Conservation (phyloP, 2,329 filamentous ascomycete genomes). For the Fusarium ambrosium region DNA sequence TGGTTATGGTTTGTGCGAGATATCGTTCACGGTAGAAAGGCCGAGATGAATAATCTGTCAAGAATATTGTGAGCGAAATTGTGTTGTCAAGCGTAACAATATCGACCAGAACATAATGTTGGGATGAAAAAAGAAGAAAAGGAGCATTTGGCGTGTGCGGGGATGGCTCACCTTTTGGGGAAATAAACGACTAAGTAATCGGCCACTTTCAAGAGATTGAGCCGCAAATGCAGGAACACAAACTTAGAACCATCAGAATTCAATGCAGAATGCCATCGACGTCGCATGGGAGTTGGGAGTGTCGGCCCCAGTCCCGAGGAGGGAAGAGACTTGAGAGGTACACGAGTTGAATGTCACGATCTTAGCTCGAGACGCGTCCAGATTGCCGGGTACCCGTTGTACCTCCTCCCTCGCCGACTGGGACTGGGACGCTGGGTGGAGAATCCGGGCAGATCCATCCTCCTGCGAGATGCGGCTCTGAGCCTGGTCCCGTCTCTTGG, state of each 20-base stretch:
- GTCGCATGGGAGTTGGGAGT: constrained; percentile 18
- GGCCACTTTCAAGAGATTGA: background rate
- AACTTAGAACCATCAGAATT: background rate
- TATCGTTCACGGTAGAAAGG: background rate
- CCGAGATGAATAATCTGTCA: background rate
- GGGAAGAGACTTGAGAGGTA: constrained; percentile 48
- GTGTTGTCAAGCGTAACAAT: background rate
- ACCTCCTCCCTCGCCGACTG: constrained; percentile 30
- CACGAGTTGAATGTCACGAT: constrained; percentile 47
- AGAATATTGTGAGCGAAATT: background rate
- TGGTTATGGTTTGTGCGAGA: background rate
- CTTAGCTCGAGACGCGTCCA: constrained; percentile 47
- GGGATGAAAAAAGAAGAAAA: background rate
- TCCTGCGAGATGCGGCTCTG: constrained; percentile 45
- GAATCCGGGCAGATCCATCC: constrained; percentile 47
- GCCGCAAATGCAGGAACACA: background rate
- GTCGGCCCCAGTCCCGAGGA: constrained; percentile 34
- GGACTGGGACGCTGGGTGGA: constrained; percentile 36
- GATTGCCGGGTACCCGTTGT: constrained; percentile 47
- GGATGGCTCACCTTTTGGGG: background rate
- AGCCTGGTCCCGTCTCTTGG: constrained; percentile 38
- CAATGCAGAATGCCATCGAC: background rate
- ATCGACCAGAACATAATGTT: background rate
- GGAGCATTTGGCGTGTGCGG: background rate
- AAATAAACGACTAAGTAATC: background rate